Base-by-base conservation (phyloP, 257 asterid genomes). In the Verbascum thapsus region DNA sequence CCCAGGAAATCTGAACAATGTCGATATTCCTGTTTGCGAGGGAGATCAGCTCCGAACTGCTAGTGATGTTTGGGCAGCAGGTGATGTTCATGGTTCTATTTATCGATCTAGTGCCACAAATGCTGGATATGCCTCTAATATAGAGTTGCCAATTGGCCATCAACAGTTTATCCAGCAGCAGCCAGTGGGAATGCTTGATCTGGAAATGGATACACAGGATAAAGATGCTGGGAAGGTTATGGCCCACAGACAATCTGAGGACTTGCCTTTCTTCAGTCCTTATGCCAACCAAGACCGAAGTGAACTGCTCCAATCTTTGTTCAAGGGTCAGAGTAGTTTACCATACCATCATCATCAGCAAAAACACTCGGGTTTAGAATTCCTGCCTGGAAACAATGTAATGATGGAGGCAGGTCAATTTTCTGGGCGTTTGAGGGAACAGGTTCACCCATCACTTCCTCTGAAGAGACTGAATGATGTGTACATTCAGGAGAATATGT, bases 51-150 rank as follows among this genome's bases (percentile, higher is more conserved):
- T 71, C 26, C 64, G 74, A 63, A 72, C 92, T 61, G 75, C 75
- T 39, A 65, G 81, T 71, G 77, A 73, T 22, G 78, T 74, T 45
- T 91, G 96, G 98, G 76, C 95, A 23, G 83, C 74, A 22, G 81
- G 78, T 64, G 75, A 77, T 72, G 74, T 77, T 71, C 84, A 81
- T 68, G 76, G 80, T 20, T 76, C 88, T 38, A 78, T 76, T 65
- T 85, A 67, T 53, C 78, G 78, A 60, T 54, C 95, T 59, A 71
- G 77, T 52, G 61, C 82, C 20, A 37, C 76, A 58, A 76, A 73
- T 61, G 69, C 72, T 78, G 88, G 79, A 57, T 90, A 78, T 71
- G 69, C 78, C 50, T 72, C 94, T 58, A 50, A 82, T 30, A 80
- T 64, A 67, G 85, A 79, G 77, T 69, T 86, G 76, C 69, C 90